Base-by-base conservation (phyloP, 1,139 yeast genomes). In the Geotrichum candidum region DNA sequence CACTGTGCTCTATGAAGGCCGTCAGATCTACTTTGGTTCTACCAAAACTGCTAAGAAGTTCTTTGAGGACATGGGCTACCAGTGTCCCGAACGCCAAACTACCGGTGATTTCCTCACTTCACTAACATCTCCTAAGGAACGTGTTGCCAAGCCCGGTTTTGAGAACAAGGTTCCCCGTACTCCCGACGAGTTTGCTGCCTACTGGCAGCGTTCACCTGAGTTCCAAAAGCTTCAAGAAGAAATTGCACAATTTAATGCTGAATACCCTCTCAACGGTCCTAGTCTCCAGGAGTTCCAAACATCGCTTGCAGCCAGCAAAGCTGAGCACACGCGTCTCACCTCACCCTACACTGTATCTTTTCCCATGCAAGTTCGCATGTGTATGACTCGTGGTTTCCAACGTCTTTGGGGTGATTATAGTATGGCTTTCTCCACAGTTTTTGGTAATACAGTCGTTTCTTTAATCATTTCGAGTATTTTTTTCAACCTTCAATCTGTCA, bases 61-160 rank as follows among this genome's bases (percentile, higher is more conserved):
- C 73, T 87, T 87, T 72, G 70, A 76, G 61, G 79, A 79, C 50
- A 84, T 87, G 88, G 95, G 95, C 50, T 87, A 83, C 73, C 80
- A 79, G 15, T 87, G 90, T 70, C 87, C 90, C 50, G 79, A 81
- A 52, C 84, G 96, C 73, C 91, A 87, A 76, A 87, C 96, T 10
- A 86, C 94, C 63, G 90, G 92, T 18, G 96, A 90, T 73, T 90
- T 83, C 73, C 77, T 90, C 69, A 89, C 96, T 1, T 84, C 95
- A 0, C 77, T 89, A 58, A 87, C 96, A 2, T 85, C 86, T 68
- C 92, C 96, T 7, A 75, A 79, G 3, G 95, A 87, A 73, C 82
- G 95, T 73, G 74, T 77, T 15, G 74, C 82, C 6, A 74, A 74
- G 63, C 73, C 76, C 22, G 95, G 92, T 1, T 80, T 69, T 64